Base-by-base conservation (phyloP, 179 eudicot species). In the Beta macrorhiza region DNA sequence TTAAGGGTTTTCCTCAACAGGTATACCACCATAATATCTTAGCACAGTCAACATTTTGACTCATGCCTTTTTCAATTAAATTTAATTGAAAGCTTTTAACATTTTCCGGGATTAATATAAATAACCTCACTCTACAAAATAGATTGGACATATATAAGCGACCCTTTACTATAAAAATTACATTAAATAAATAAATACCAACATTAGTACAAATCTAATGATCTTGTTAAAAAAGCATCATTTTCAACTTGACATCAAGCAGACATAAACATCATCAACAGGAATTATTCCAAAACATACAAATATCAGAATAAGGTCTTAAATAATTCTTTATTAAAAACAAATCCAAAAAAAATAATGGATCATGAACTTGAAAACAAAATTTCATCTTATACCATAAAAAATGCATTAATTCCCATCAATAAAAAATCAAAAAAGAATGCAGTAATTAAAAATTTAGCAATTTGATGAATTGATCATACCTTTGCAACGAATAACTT, bases 401-500 rank as follows among this genome's bases (percentile, higher is more conserved):
- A 65, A 67, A 67, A 67, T 32, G 13, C 14, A 67, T 8, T 4
- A 32, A 17, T 0, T 17, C 10, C 53, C 3, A 32, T 37, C 7
- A 53, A 53, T 0, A 32, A 53, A 32, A 8, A 52, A 17, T 5
- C 2, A 20, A 67, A 29, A 45, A 70, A 11, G 2, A 70, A 42
- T 75, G 64, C 29, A 56, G n/a, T 14, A 57, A 20, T 44, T 65
- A 15, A 83, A 10, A 19, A 25, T 14, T 37, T 29, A 58, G 12
- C 20, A 57, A 2, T 14, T 5, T 51, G 14, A 58, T 15, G 17
- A 15, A 14, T 14, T 14, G 58, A 69, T 75, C 79, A 57, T 79
- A 92, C 97, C 97, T 90, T 86, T 92, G 91, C 97, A 92, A 12
- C 90, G 91, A 75, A 92, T 92, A 32, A 91, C 90, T 78, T 91